Evolutionary conservation across 306 rosid genomes (phyloP).

Genomic region (Fragaria iinumae): DNA sequence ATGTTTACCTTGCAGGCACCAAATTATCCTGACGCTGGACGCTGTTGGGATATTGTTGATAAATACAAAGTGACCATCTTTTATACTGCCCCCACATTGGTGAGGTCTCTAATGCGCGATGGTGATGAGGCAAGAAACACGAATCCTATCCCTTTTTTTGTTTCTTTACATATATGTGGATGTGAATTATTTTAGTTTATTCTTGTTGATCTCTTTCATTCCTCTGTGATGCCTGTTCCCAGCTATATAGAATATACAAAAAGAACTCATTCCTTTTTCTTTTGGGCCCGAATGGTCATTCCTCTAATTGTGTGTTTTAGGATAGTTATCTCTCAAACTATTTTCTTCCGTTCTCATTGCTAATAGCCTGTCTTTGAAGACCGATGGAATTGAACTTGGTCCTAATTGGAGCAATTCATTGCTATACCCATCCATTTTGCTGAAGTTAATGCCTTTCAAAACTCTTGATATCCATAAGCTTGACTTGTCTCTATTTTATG

Average conservation of each 20-base stretch:
- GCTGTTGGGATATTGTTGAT: constrained; percentile 98
- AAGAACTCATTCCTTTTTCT: neutral
- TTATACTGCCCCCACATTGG: constrained; percentile 97
- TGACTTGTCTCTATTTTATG: too few species aligned
- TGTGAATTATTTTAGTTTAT: constrained; percentile 18
- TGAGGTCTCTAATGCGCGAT: constrained; percentile 98
- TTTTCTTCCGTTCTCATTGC: neutral
- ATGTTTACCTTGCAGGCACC: constrained; percentile 66
- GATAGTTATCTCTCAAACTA: neutral
- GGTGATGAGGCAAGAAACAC: constrained; percentile 59
- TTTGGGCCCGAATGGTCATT: neutral
- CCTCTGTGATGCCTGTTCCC: neutral
- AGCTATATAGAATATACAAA: neutral
- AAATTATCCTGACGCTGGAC: constrained; percentile 90
- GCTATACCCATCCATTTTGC: neutral
- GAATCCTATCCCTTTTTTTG: constrained; percentile 5
- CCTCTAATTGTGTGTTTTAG: neutral
- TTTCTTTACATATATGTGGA: constrained; percentile 7
- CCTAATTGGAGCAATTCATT: neutral
- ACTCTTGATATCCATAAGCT: neutral
- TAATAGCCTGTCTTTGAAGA: neutral
- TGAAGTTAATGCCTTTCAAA: neutral
- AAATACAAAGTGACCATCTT: constrained; percentile 86
- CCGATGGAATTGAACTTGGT: neutral
- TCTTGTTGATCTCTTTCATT: neutral